A percentile compares a stretch with the other conserved stretches of the same genome.
Evolutionary conservation across 2,329 filamentous ascomycete species (phyloP).

Genomic region (Corniculantispora saksenae): DNA sequence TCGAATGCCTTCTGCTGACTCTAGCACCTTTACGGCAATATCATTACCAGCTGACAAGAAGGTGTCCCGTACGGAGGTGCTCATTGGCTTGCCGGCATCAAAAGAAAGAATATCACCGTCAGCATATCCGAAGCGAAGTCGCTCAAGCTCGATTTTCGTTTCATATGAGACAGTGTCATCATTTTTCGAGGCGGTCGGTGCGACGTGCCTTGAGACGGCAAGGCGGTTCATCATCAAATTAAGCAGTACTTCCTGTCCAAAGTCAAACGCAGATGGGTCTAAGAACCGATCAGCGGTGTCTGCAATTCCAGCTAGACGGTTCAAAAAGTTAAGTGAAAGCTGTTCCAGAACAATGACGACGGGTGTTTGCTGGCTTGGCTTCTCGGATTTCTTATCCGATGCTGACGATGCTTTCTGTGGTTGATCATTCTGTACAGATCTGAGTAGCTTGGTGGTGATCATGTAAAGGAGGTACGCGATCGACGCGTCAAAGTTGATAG

Average conservation of each 20-base stretch:
- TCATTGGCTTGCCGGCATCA: conserved; percentile 57
- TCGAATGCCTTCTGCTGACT: conserved; percentile 45
- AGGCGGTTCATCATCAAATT: conserved; percentile 20
- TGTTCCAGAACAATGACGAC: conserved; percentile 49
- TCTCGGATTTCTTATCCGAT: conserved; percentile 30
- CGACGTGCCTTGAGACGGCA: conserved; percentile 1
- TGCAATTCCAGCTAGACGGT: conserved; percentile 53
- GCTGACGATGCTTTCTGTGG: conserved; percentile 16
- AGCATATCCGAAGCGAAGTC: conserved; percentile 63
- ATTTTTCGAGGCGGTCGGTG: not conserved
- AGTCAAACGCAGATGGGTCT: conserved; percentile 41
- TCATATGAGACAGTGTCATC: conserved; percentile 19
- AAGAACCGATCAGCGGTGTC: conserved; percentile 50
- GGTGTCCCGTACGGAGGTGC: conserved; percentile 59
- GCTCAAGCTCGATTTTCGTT: conserved; percentile 51
- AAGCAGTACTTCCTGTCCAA: conserved; percentile 32
- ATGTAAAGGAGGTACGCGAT: conserved; percentile 56
- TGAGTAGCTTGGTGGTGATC: conserved; percentile 51
- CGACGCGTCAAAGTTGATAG: conserved; percentile 56
- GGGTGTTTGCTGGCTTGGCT: not conserved
- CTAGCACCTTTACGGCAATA: conserved; percentile 54
- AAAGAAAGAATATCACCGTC: conserved; percentile 66
- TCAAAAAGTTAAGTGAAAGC: conserved; percentile 57
- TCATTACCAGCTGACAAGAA: conserved; percentile 60
- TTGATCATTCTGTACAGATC: conserved; percentile 39